These are phyloP conservation scores for Whalleya microplaca DNA, from an alignment of 2,329 filamentous ascomycete genomes.

Conservation along the genomic window DNA sequence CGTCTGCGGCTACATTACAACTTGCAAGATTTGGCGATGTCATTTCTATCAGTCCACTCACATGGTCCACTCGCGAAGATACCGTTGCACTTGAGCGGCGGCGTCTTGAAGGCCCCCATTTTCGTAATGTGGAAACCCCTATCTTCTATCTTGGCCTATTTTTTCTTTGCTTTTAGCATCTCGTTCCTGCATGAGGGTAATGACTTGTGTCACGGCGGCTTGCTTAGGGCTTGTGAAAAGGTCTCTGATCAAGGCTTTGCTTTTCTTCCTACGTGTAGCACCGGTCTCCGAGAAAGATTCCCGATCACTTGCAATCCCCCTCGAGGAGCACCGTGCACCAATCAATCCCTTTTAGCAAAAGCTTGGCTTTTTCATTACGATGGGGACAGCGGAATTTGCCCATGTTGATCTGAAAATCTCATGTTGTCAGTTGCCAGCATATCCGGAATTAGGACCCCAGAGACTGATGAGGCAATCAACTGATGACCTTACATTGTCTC, in stretches of 20 bases:
- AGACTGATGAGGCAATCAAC: constrained; percentile 20
- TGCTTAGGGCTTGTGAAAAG: constrained; percentile 4
- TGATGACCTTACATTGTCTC: constrained; percentile 10
- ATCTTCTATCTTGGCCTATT: constrained; percentile 8
- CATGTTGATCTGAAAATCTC: constrained; percentile 11
- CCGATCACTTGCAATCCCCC: constrained; percentile 12
- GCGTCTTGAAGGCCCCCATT: constrained; percentile 13
- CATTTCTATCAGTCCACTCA: constrained; percentile 18
- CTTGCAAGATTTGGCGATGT: constrained; percentile 13
- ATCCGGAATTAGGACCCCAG: constrained; percentile 18
- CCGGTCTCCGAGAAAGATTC: not conserved
- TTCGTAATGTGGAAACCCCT: constrained; percentile 14
- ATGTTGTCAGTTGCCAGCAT: constrained; percentile 4
- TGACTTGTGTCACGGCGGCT: constrained; percentile 23
- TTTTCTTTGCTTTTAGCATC: constrained; percentile 29
- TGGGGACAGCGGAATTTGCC: constrained; percentile 22
- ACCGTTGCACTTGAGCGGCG: constrained; percentile 22
- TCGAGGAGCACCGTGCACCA: constrained; percentile 17
- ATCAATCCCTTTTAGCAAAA: constrained; percentile 17
- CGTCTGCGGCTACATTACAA: constrained; percentile 5
- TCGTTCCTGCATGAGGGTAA: constrained; percentile 38
- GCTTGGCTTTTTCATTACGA: constrained; percentile 19
- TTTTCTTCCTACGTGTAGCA: constrained; percentile 1
- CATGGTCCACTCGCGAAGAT: constrained; percentile 20
- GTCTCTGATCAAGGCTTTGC: constrained; percentile 1